Evolutionary conservation across 129 eudicot genomes (phyloP).

Genomic region (Helianthus annuus): DNA sequence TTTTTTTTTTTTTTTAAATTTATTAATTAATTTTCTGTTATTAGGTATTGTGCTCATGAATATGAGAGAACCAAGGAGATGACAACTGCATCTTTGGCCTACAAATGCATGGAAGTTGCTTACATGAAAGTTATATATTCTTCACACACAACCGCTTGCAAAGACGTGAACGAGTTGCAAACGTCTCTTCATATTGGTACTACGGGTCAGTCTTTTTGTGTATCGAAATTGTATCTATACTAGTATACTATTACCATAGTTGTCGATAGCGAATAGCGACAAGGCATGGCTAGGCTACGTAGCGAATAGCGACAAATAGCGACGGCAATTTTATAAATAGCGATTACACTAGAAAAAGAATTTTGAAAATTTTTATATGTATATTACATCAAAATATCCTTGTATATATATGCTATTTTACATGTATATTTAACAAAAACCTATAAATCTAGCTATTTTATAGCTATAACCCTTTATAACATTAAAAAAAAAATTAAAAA

Average conservation of each 20-base stretch:
- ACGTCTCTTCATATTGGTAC: conserved; percentile 69
- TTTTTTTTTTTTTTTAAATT: not conserved
- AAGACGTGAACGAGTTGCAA: conserved; percentile 82
- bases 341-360: too few species aligned
- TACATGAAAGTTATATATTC: conserved; percentile 83
- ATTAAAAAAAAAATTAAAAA: too few species aligned
- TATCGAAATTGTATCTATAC: not conserved
- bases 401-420: too few species aligned
- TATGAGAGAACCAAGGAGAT: conserved; percentile 81
- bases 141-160: conserved; percentile 57
- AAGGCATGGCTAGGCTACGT: too few species aligned
- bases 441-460: too few species aligned
- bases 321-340: too few species aligned
- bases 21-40: conserved; percentile 7
- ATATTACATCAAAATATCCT: too few species aligned
- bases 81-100: conserved; percentile 94
- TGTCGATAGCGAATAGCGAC: too few species aligned
- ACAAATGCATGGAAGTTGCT: conserved; percentile 93
- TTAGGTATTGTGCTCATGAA: conserved; percentile 94
- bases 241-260: not conserved
- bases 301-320: too few species aligned
- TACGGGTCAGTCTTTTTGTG: conserved; percentile 45
- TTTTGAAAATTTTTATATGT: too few species aligned
- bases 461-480: too few species aligned
- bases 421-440: too few species aligned